A percentile compares a stretch with the other conserved stretches of the same genome.
phyloP scores from a whole-genome alignment of 1,284 basidiomycete genomes.

The Mycena sp. region DNA sequence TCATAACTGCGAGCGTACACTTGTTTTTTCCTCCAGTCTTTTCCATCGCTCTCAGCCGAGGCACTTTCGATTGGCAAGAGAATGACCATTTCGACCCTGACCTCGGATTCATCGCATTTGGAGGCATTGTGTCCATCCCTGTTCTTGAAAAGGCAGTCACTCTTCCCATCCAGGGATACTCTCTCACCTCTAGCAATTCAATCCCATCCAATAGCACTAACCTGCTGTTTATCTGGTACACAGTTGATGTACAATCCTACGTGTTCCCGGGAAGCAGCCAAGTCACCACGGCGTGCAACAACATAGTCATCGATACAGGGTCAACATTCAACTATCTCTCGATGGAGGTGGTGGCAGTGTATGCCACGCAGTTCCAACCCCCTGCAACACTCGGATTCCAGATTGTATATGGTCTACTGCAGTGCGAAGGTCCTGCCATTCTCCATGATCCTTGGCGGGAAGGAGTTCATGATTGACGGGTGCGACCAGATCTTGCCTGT shows the following conservation, averaged over 20 bases:
- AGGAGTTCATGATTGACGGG: constrained; percentile 31
- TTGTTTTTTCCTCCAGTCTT: constrained; percentile 24
- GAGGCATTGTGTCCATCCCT: constrained; percentile 25
- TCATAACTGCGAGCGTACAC: not conserved
- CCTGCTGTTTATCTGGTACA: constrained; percentile 35
- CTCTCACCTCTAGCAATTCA: constrained; percentile 12
- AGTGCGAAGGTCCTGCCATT: constrained; percentile 35
- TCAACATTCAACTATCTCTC: constrained; percentile 30
- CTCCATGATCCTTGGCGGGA: constrained; percentile 33
- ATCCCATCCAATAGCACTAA: constrained; percentile 17
- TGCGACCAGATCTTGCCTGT: constrained; percentile 36
- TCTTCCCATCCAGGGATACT: constrained; percentile 9
- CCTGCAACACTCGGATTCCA: constrained; percentile 31
- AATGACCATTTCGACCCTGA: constrained; percentile 18
- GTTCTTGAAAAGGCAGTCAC: constrained; percentile 2
- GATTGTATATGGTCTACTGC: constrained; percentile 33
- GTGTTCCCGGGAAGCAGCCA: constrained; percentile 34
- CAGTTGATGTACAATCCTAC: constrained; percentile 34
- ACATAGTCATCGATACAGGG: constrained; percentile 35
- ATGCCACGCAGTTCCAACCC: constrained; percentile 32
- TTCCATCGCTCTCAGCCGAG: constrained; percentile 25
- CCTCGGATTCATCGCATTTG: constrained; percentile 27
- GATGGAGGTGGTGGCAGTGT: constrained; percentile 33
- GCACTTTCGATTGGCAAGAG: constrained; percentile 22
- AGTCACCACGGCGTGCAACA: constrained; percentile 25